Conservation (phyloP, 108 stramenopile species). For the Schizochytrium sp. region DNA sequence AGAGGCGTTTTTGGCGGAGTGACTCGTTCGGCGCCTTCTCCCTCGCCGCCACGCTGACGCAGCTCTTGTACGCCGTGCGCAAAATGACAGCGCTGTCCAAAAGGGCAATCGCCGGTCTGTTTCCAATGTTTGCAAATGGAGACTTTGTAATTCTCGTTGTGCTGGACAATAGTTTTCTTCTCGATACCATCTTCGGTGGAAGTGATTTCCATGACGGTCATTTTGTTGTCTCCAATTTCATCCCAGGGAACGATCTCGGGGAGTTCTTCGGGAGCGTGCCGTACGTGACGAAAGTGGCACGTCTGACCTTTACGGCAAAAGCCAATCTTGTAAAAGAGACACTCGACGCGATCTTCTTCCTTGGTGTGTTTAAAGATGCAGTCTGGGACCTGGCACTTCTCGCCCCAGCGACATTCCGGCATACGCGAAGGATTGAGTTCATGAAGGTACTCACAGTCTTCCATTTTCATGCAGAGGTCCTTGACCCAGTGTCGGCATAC, state of each 20-base stretch:
- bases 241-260: not conserved
- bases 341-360: conserved; percentile 1
- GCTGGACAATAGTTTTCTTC: conserved; percentile 31
- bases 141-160: conserved; percentile 80
- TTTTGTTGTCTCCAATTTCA: not conserved
- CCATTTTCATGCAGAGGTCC: conserved; percentile 9
- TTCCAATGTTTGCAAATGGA: conserved; percentile 75
- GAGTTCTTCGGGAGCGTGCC: not conserved
- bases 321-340: not conserved
- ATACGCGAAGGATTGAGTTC: not conserved
- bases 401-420: conserved; percentile 6
- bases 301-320: not conserved
- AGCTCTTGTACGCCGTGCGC: conserved; percentile 75
- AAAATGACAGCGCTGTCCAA: conserved; percentile 66
- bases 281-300: not conserved
- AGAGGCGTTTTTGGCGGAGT: not conserved
- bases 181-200: not conserved
- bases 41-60: conserved; percentile 50
- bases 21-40: conserved; percentile 26
- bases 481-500: conserved; percentile 14
- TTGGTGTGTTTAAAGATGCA: conserved; percentile 14
- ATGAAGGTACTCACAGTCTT: conserved; percentile 4
- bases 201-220: not conserved
- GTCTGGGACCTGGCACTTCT: conserved; percentile 11
- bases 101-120: conserved; percentile 70